Evolutionary conservation across 495 filamentous ascomycete species (phyloP), one percentile per base, ranked within the genome.

Genomic region (Annulohypoxylon nitens): DNA sequence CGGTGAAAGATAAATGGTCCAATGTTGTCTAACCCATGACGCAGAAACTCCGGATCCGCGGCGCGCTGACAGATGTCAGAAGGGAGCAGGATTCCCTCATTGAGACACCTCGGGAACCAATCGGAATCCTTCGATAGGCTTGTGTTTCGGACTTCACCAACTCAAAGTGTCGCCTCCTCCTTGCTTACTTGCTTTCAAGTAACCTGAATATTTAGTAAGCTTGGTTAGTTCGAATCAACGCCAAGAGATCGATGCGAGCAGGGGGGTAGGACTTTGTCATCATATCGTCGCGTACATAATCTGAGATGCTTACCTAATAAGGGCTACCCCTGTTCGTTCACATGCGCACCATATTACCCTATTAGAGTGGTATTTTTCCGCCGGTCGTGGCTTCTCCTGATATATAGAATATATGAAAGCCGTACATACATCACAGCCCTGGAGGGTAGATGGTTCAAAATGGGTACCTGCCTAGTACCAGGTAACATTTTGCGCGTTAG

Each of bases 71-170:
- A 51, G 10, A n/a, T 53, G 55, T 54, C 37, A 61, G 64, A 67
- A 30, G 64, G 64, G 51, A 47, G 25, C 3, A 69, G 48, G 58
- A 62, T 67, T 64, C 47, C 20, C 20, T 26, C 30, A 62, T 18
- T 57, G 11, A 61, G 23, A 61, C 47, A 36, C 7, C 8, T 30
- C 20, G n/a, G 25, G 23, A 48, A 3, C 69, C 62, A 65, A 66
- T 71, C 18, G 61, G 10, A 7, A 48, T 45, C 20, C 1, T 8
- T 36, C 0, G 16, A 25, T 25, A 4, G 25, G 0, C 9, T 12
- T 0, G 8, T 50, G 33, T 41, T 47, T 58, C 69, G 69, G 69
- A 67, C 69, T 71, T 71, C 69, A 36, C 69, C 62, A 71, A 20
- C 16, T 47, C 43, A 47, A 18, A 47, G 16, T 47, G n/a, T 47